Conservation (phyloP, 2,329 filamentous ascomycete genomes). For the Mycocentrospora acerina region DNA sequence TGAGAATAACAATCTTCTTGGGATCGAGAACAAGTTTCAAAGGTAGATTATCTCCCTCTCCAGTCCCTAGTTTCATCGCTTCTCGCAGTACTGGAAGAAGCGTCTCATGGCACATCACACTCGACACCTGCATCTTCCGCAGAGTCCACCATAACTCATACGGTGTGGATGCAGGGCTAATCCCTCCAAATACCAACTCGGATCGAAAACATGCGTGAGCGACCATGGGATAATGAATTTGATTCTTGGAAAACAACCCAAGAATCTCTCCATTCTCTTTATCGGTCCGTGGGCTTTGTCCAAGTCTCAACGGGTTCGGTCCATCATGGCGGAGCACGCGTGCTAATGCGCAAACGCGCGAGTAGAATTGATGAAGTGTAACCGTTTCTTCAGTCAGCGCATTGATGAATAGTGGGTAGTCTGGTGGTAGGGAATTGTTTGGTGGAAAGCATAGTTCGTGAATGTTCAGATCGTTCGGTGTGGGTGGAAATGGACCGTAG, state of each 20-base stretch:
- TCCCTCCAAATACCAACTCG: constrained; percentile 33
- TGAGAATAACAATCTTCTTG: constrained; percentile 28
- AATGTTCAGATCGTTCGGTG: constrained; percentile 30
- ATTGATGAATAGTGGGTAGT: constrained; percentile 35
- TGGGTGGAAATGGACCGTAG: constrained; percentile 30
- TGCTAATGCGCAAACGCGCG: constrained; percentile 26
- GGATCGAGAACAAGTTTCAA: constrained; percentile 25
- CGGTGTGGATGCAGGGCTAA: constrained; percentile 33
- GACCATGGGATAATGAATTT: constrained; percentile 34
- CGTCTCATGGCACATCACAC: constrained; percentile 31
- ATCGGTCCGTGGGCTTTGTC: constrained; percentile 23
- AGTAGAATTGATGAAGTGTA: constrained; percentile 32
- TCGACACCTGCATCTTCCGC: constrained; percentile 34
- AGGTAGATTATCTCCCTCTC: constrained; percentile 20
- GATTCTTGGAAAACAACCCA: constrained; percentile 29
- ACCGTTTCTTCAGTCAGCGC: constrained; percentile 25
- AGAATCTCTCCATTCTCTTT: constrained; percentile 32
- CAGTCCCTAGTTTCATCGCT: constrained; percentile 27
- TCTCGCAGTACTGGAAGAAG: constrained; percentile 24
- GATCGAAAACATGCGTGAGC: constrained; percentile 34
- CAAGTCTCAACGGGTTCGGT: constrained; percentile 24
- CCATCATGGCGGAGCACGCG: constrained; percentile 30
- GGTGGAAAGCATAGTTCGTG: constrained; percentile 34
- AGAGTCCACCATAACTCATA: constrained; percentile 38
- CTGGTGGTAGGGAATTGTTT: constrained; percentile 22